Percentiles rank a stretch among this genome's conserved stretches.
phyloP scores from a whole-genome alignment of 495 filamentous ascomycete species.

The Opeltia flavorubescens region DNA sequence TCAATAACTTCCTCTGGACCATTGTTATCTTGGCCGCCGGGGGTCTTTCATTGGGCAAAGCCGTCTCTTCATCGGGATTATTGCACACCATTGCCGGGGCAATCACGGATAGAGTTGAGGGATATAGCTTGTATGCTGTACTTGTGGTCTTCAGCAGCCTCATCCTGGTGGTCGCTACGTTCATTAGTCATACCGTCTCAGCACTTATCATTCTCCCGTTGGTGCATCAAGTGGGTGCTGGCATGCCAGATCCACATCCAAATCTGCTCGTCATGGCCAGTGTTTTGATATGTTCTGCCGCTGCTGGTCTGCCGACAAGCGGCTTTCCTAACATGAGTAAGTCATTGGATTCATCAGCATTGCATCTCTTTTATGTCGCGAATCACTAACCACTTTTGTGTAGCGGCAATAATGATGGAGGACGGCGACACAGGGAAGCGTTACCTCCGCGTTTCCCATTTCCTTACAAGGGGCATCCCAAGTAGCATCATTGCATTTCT shows the following conservation, averaged over 20 bases:
- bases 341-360: constrained; percentile 23
- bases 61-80: constrained; percentile 86
- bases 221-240: constrained; percentile 67
- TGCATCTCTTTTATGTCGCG: neutral
- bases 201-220: constrained; percentile 90
- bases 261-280: constrained; percentile 86
- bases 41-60: constrained; percentile 83
- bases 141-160: constrained; percentile 73
- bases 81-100: constrained; percentile 68
- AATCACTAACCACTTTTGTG: too few species aligned
- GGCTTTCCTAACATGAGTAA: constrained; percentile 99
- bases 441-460: constrained; percentile 86
- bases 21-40: constrained; percentile 98
- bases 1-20: constrained; percentile 99
- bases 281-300: constrained; percentile 53
- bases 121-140: constrained; percentile 74
- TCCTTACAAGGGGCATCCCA: constrained; percentile 80
- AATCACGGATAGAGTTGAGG: constrained; percentile 61
- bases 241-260: constrained; percentile 79
- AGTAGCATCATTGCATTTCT: constrained; percentile 64
- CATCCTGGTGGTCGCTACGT: constrained; percentile 89
- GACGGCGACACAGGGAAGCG: constrained; percentile 78
- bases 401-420: constrained; percentile 99
- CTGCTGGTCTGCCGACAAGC: constrained; percentile 86
- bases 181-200: constrained; percentile 95